These are phyloP conservation scores for Vickermania ingenoplastis DNA, from an alignment of 208 protist genomes.

Conservation along the genomic window DNA sequence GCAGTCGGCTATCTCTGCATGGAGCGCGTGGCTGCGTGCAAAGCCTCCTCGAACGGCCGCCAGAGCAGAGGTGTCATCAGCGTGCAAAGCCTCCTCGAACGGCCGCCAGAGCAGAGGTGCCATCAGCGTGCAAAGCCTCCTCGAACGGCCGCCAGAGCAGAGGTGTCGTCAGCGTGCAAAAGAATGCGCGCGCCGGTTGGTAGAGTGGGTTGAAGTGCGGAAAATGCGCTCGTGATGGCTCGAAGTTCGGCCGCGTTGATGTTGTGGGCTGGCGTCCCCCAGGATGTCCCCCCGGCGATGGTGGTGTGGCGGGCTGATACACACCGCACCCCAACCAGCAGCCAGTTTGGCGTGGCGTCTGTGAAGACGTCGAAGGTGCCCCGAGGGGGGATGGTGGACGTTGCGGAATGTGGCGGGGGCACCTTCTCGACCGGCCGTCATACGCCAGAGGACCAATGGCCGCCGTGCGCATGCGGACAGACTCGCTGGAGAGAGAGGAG, in stretches of 20 bases:
- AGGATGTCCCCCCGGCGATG: slow-evolving; percentile 1
- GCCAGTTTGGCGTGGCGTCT: slow-evolving; percentile 7
- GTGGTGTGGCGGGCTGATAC: slow-evolving; percentile 6
- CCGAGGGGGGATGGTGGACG: neutral
- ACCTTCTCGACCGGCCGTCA: neutral
- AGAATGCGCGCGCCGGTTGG: neutral
- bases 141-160: slow-evolving; percentile 4
- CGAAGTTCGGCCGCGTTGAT: slow-evolving; percentile 13
- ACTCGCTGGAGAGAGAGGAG: neutral
- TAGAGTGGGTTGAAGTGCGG: neutral
- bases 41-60: too few relatives aligned
- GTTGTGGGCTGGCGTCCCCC: slow-evolving; percentile 4
- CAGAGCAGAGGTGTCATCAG: too few relatives aligned
- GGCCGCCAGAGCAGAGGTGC: too few relatives aligned
- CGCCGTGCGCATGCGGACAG: slow-evolving; percentile 1
- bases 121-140: too few relatives aligned
- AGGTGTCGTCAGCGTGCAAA: slow-evolving; percentile 17
- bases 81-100: too few relatives aligned
- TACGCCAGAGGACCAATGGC: slow-evolving; percentile 5
- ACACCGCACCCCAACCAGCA: slow-evolving; percentile 16
- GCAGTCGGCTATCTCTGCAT: neutral
- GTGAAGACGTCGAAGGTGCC: slow-evolving; percentile 10
- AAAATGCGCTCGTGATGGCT: slow-evolving; percentile 8
- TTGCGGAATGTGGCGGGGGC: neutral
- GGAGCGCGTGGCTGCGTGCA: neutral